A percentile compares a stretch with the other conserved stretches of the same genome.
These are phyloP conservation scores for Barnettozyma sucrosica DNA, from an alignment of 805 yeast genomes.

Conservation along the genomic window DNA sequence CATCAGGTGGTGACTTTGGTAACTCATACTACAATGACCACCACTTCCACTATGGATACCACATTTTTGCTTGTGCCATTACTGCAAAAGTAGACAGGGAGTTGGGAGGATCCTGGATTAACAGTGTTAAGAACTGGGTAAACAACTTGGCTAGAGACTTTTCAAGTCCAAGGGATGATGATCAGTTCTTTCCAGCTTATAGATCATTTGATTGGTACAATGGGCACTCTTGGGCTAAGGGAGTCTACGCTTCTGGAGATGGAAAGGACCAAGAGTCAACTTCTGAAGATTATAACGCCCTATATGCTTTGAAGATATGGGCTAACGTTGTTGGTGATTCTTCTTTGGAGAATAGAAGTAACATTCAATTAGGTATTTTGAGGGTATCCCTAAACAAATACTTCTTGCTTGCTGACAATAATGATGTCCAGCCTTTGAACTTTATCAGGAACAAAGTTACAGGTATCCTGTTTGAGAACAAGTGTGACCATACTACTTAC, in stretches of 20 bases:
- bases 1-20: conserved; percentile 59
- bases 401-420: conserved; percentile 48
- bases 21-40: conserved; percentile 70
- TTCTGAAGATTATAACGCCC: conserved; percentile 69
- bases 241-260: conserved; percentile 63
- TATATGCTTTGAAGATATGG: conserved; percentile 63
- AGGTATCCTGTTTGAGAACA: conserved; percentile 70
- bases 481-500: conserved; percentile 67
- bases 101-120: conserved; percentile 49
- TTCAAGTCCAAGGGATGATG: conserved; percentile 52
- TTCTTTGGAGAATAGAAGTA: conserved; percentile 48
- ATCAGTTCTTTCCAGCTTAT: conserved; percentile 55
- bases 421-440: conserved; percentile 48
- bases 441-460: conserved; percentile 60
- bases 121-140: conserved; percentile 45
- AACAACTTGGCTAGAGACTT: conserved; percentile 59
- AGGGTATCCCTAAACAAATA: conserved; percentile 47
- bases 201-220: conserved; percentile 70
- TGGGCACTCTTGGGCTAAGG: conserved; percentile 80
- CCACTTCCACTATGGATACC: conserved; percentile 74
- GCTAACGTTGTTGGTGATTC: conserved; percentile 49
- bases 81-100: conserved; percentile 49
- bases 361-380: conserved; percentile 56
- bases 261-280: conserved; percentile 74
- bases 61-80: conserved; percentile 65